Evolutionary conservation across 371 early-diverging fungal genomes (phyloP).

Genomic region (Thermomucor indicae-seudaticae): DNA sequence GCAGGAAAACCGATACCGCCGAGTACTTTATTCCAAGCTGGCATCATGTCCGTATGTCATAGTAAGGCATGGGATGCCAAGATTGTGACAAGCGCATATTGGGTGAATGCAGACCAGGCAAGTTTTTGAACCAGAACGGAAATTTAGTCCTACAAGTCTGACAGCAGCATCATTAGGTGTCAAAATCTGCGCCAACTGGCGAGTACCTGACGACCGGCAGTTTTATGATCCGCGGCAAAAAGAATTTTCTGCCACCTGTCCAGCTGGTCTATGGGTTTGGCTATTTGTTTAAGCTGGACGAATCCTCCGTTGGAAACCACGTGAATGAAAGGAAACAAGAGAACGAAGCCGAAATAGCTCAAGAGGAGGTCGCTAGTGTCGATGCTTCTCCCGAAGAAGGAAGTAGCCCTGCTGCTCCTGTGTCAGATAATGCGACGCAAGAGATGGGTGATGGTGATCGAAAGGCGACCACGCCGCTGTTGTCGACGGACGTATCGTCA

Average conservation of each 20-base stretch:
- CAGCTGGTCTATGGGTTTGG: conserved; percentile 98
- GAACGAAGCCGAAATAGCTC: conserved; percentile 9
- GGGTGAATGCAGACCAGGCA: conserved; percentile 89
- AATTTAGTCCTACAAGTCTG: neutral
- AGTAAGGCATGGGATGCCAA: conserved; percentile 98
- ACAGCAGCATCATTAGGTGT: conserved; percentile 43
- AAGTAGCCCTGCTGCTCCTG: neutral
- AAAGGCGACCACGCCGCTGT: too few relatives aligned
- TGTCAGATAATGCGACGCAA: neutral
- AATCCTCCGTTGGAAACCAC: conserved; percentile 70
- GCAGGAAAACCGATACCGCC: conserved; percentile 76
- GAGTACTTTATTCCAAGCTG: conserved; percentile 92
- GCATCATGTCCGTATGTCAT: conserved; percentile 94
- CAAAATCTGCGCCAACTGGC: conserved; percentile 96
- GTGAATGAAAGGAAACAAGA: conserved; percentile 42
- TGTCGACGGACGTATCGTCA: too few relatives aligned
- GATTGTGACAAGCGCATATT: conserved; percentile 94
- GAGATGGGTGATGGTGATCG: conserved; percentile 19
- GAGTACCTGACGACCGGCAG: conserved; percentile 95
- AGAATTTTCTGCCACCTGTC: conserved; percentile 92
- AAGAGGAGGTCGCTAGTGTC: conserved; percentile 8
- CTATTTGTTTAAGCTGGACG: conserved; percentile 87
- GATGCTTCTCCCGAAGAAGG: neutral
- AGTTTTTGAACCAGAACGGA: neutral
- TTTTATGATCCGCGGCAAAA: conserved; percentile 98